Conservation (phyloP, 768 basidiomycete genomes). For the Pulveroboletus ravenelii region DNA sequence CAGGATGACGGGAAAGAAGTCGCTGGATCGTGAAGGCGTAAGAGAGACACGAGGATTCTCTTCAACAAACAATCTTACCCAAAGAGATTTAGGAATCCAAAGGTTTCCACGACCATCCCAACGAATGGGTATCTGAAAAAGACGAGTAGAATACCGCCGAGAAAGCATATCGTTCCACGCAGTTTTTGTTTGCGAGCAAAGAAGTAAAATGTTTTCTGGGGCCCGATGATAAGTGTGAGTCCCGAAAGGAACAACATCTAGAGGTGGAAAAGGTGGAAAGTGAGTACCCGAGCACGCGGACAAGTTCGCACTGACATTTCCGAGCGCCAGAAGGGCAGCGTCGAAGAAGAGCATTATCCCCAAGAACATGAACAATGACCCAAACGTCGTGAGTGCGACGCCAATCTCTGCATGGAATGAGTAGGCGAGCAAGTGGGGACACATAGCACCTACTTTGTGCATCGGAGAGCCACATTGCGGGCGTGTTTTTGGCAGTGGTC, state of each 20-base stretch:
- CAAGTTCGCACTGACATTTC: constrained; percentile 64
- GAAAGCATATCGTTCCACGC: constrained; percentile 82
- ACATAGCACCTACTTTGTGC: constrained; percentile 37
- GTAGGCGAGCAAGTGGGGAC: neutral
- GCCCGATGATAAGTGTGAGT: constrained; percentile 93
- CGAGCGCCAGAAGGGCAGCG: constrained; percentile 91
- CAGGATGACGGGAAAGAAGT: constrained; percentile 98
- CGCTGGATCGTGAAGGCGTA: constrained; percentile 45
- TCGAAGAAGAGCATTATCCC: constrained; percentile 97
- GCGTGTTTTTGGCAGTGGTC: constrained; percentile 4
- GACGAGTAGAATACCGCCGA: constrained; percentile 87
- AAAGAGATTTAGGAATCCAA: constrained; percentile 96
- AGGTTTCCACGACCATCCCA: constrained; percentile 89
- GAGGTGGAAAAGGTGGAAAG: neutral
- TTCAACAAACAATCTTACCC: constrained; percentile 49
- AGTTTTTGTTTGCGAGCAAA: constrained; percentile 95
- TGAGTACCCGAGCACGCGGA: constrained; percentile 4
- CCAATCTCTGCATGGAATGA: constrained; percentile 73
- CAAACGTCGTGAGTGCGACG: constrained; percentile 94
- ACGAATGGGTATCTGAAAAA: constrained; percentile 95
- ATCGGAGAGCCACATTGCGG: constrained; percentile 50
- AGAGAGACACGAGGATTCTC: neutral
- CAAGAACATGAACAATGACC: constrained; percentile 91
- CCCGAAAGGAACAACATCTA: constrained; percentile 96
- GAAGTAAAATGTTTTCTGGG: constrained; percentile 96